Evolutionary conservation across 108 stramenopile species (phyloP).

Genomic region (Seminavis robusta): DNA sequence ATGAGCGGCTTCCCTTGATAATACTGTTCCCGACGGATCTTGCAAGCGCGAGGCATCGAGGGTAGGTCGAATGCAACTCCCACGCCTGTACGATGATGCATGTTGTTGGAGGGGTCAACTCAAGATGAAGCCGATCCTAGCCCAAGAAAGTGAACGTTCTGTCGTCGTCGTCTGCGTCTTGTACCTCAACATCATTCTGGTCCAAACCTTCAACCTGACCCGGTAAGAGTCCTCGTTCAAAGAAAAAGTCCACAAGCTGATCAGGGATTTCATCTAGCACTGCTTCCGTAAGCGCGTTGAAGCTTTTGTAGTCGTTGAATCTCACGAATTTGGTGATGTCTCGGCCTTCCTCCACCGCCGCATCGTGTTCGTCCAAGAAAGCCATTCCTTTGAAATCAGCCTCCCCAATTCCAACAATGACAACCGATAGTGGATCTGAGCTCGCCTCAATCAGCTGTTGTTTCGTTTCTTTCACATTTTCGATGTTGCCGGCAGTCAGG

Average conservation of each 20-base stretch:
- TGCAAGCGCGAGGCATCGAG: no score
- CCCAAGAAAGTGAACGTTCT: slow-evolving; percentile 52
- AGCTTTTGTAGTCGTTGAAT: slow-evolving; percentile 52
- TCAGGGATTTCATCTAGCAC: slow-evolving; percentile 82
- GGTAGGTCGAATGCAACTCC: no score
- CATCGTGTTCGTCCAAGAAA: slow-evolving; percentile 73
- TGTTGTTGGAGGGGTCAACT: no score
- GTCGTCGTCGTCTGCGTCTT: slow-evolving; percentile 43
- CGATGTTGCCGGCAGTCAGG: slow-evolving; percentile 88
- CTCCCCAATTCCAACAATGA: slow-evolving; percentile 88
- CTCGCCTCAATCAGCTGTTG: slow-evolving; percentile 54
- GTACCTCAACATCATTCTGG: slow-evolving; percentile 19
- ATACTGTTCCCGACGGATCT: no score
- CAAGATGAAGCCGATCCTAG: no score
- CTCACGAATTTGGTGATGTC: slow-evolving; percentile 59
- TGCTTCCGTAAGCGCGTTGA: slow-evolving; percentile 65
- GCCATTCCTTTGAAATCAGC: slow-evolving; percentile 78
- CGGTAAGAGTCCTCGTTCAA: slow-evolving; percentile 54
- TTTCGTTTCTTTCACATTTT: slow-evolving; percentile 82
- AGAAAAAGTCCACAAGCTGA: slow-evolving; percentile 74
- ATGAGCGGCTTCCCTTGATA: no score
- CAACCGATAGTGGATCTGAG: slow-evolving; percentile 74
- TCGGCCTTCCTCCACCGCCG: slow-evolving; percentile 22
- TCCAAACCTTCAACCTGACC: slow-evolving; percentile 27
- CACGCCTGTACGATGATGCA: no score